Evolutionary conservation across 2,329 filamentous ascomycete species (phyloP).

Genomic region (Fusarium equiseti): DNA sequence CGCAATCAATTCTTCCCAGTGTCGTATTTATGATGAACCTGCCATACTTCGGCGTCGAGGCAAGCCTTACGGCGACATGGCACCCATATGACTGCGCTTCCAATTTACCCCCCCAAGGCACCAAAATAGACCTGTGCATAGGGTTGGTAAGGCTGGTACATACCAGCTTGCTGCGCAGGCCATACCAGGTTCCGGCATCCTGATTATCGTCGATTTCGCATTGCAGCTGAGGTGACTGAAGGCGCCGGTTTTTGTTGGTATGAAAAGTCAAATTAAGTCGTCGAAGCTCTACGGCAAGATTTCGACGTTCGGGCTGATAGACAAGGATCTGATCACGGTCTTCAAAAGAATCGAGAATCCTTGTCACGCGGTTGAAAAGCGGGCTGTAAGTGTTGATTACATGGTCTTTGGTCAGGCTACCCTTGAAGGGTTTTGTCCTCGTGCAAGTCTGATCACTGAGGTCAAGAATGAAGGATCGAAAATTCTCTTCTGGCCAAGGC

Average conservation of each 20-base stretch:
- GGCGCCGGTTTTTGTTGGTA: constrained; percentile 57
- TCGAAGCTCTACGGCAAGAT: constrained; percentile 62
- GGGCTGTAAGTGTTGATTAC: constrained; percentile 43
- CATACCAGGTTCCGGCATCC: constrained; percentile 71
- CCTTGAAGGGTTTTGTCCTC: not conserved
- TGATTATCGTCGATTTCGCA: constrained; percentile 67
- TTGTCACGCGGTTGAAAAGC: constrained; percentile 33
- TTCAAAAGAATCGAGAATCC: constrained; percentile 42
- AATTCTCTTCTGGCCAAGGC: constrained; percentile 34
- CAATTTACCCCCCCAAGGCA: constrained; percentile 63
- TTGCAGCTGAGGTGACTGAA: constrained; percentile 63
- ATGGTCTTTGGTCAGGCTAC: constrained; percentile 7
- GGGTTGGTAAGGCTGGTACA: constrained; percentile 60
- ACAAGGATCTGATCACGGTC: constrained; percentile 33
- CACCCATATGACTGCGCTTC: constrained; percentile 25
- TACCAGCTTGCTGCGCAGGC: constrained; percentile 70
- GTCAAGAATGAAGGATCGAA: constrained; percentile 27
- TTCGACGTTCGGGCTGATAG: constrained; percentile 32
- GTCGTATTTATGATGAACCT: constrained; percentile 66
- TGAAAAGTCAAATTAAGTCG: constrained; percentile 65
- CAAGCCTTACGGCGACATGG: constrained; percentile 47
- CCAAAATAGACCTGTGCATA: constrained; percentile 63
- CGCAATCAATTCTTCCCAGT: constrained; percentile 67
- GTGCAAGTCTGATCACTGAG: constrained; percentile 29
- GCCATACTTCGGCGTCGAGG: constrained; percentile 55